phyloP scores from a whole-genome alignment of 805 yeast genomes.

The Saccharomycopsis fodiens region DNA sequence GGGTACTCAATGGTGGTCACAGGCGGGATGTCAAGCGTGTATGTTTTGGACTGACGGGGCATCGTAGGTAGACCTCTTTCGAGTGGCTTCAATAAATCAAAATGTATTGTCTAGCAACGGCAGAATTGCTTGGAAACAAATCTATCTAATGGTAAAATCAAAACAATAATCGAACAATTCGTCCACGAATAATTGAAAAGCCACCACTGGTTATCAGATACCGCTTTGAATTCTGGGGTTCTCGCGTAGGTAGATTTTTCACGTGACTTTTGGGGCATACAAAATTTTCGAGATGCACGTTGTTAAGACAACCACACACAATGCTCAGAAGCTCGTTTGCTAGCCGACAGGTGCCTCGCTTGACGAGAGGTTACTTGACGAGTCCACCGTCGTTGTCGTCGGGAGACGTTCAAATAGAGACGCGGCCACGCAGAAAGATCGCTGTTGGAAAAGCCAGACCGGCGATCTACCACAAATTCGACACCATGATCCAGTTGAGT shows the following conservation, averaged over 20 bases:
- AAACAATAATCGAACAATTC: too few species aligned
- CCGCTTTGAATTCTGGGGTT: too few species aligned
- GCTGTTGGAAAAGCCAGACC: slow-evolving; percentile 84
- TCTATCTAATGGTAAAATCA: too few species aligned
- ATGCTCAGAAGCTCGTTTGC: too few species aligned
- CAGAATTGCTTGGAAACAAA: too few species aligned
- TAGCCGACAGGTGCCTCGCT: neutral
- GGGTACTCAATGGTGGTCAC: slow-evolving; percentile 77
- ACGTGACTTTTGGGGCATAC: too few species aligned
- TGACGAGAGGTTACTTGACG: slow-evolving; percentile 15
- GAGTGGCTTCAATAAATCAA: too few species aligned
- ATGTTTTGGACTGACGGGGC: slow-evolving; percentile 40
- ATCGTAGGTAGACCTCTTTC: too few species aligned
- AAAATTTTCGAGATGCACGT: neutral
- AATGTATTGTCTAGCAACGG: too few species aligned
- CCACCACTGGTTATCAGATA: too few species aligned
- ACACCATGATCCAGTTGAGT: slow-evolving; percentile 79
- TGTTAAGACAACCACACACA: neutral
- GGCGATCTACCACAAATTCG: slow-evolving; percentile 85
- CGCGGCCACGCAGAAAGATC: slow-evolving; percentile 62
- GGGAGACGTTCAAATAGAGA: slow-evolving; percentile 17
- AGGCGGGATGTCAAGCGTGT: slow-evolving; percentile 65
- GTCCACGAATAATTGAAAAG: too few species aligned
- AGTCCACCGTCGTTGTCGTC: slow-evolving; percentile 13
- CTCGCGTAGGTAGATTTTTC: too few species aligned